Base-by-base conservation (phyloP, 495 filamentous ascomycete species). In the Aspergillus baeticus region DNA sequence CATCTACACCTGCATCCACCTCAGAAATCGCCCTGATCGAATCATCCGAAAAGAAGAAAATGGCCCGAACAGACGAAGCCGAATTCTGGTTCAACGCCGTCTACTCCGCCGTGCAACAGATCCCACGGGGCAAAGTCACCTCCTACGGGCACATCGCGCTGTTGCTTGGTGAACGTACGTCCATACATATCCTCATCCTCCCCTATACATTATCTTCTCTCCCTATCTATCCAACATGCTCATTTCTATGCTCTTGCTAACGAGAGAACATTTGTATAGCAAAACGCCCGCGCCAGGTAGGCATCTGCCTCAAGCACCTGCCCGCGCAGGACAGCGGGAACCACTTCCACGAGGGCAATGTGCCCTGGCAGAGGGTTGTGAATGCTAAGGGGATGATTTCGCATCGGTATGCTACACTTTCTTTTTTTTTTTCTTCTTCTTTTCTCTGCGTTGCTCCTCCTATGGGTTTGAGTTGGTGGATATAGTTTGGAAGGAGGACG, bases 321-420 rank as follows among this genome's bases (percentile, higher is more conserved):
- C 83, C 93, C 3, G 63, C 70, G 1, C 61, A 71, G 21, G 66
- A 71, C 8, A 63, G 63, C 2, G 63, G 66, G 5, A 57, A 72
- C 29, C 66, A 76, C 51, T 95, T 86, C 70, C 82, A 96, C 63
- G 73, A 79, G 53, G 77, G 70, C 15, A 96, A 89, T 61, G 92
- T 96, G 10, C 93, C 92, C 4, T 98, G 93, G 93, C 93, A 97
- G 75, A 78, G 93, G 43, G 91, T 98, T 10, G 88, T 97, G 58
- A 95, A 92, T 64, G 69, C 88, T 2, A 92, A 89, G 69, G 92
- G 92, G 15, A 77, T 84, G 54, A 92, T 98, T 59, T 93, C 91
- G 29, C 88, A 86, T 31, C 82, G 92, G 90, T 95, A 62, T 21
- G 76, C 64, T 35, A n/a, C n/a, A n/a, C n/a, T 29, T 6, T 22